Conservation (phyloP, 2,329 filamentous ascomycete species). For the Pseudogymnoascus sp. region DNA sequence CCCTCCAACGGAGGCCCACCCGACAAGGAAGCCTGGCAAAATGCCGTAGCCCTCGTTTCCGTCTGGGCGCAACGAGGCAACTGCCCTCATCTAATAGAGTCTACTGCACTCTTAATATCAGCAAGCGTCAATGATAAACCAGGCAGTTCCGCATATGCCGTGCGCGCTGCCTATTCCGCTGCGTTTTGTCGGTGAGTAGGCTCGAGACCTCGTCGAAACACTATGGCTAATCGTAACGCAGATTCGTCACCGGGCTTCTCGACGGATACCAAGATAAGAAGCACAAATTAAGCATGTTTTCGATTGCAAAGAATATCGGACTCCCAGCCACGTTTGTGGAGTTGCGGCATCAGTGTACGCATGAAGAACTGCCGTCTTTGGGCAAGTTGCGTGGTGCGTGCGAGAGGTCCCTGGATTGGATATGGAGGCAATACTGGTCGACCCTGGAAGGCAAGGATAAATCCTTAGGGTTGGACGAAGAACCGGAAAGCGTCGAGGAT, state of each 20-base stretch:
- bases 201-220: not conserved
- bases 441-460: slow-evolving; percentile 33
- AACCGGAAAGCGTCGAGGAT: slow-evolving; percentile 12
- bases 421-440: slow-evolving; percentile 83
- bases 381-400: slow-evolving; percentile 62
- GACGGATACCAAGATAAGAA: slow-evolving; percentile 63
- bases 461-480: not conserved
- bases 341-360: slow-evolving; percentile 79
- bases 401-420: slow-evolving; percentile 66
- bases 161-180: slow-evolving; percentile 61
- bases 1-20: not conserved
- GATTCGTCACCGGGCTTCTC: slow-evolving; percentile 72
- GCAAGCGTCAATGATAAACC: slow-evolving; percentile 55
- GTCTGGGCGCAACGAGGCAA: slow-evolving; percentile 66
- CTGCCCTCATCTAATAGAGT: slow-evolving; percentile 72
- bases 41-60: slow-evolving; percentile 49
- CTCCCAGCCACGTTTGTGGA: slow-evolving; percentile 72
- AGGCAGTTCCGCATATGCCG: slow-evolving; percentile 40
- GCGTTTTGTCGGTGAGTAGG: slow-evolving; percentile 61
- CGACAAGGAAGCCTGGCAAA: slow-evolving; percentile 24
- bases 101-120: slow-evolving; percentile 63
- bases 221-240: slow-evolving; percentile 24
- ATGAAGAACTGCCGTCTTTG: slow-evolving; percentile 75
- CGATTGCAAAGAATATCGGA: slow-evolving; percentile 55
- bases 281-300: slow-evolving; percentile 64